Evolutionary conservation across 1,284 basidiomycete species (phyloP), one percentile per base, ranked within the genome.

Genomic region (Ustilago cynodontis): DNA sequence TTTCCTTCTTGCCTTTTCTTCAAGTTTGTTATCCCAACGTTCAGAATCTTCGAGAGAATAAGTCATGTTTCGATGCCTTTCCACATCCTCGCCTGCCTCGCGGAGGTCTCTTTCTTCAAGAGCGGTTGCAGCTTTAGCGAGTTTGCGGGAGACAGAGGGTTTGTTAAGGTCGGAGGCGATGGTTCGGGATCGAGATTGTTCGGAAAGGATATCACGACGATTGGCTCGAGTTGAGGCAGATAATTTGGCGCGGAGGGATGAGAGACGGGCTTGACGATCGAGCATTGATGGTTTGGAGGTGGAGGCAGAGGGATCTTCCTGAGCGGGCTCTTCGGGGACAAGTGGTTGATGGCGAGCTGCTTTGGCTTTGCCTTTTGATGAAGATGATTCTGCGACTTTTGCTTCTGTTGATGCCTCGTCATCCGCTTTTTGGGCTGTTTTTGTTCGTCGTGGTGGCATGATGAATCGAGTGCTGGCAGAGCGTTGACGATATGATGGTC

Each of bases 31-130:
- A 88, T 95, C 94, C 96, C 95, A 95, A 71, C 90, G 88, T 80
- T 98, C 94, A 81, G 94, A 95, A 87, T 97, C 94, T 87, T 97
- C 95, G 63, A 97, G 92, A 24, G 92, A 93, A 88, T 93, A 98
- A 81, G 93, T 91, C 94, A 94, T 96, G 82, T 94, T 94, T 88
- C 94, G 94, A 82, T 90, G 90, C 64, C 94, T 88, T 80, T 90
- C 89, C 20, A 89, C 77, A 82, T 91, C 90, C 77, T 89, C 93
- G 14, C 95, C 96, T 0, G 89, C 88, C 71, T 94, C 94, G 83
- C 92, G 92, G 0, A 94, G 93, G 77, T 96, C 93, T 2, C 93
- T 91, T 87, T 95, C 94, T 74, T 91, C 88, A 10, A 94, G 90
- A 71, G 98, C 86, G n/a, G 89, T 91, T 86, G 96, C 94, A 0